Evolutionary conservation across 768 basidiomycete genomes (phyloP), one percentile per base, ranked within the genome.

Genomic region (Dentipellis fragilis): DNA sequence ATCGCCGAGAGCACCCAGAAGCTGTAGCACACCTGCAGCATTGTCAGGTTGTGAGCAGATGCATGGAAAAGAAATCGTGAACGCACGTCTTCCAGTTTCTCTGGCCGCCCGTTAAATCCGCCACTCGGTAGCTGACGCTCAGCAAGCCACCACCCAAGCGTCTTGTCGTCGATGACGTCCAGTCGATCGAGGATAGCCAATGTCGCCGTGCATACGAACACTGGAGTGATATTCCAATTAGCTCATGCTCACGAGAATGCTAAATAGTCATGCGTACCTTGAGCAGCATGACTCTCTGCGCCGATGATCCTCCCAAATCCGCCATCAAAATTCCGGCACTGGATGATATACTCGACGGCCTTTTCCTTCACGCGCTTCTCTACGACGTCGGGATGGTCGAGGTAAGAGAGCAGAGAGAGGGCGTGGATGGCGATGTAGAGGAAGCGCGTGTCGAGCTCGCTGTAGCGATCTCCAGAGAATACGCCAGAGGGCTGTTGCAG

Each of bases 61-160:
- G 29, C 5, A 17, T 23, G 22, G 39, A 45, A n/a, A 16, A 38
- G 53, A 46, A 22, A 49, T 42, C 14, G 51, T 14, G 12, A 12
- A 75, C 84, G 62, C 62, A 95, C 96, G 66, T 98, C 95, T 71
- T 93, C 91, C 36, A 98, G 74, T 71, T 99, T 99, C 67, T 99
- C 92, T 10, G 96, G 96, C n/a, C 96, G 77, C 0, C 95, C 96
- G 62, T 98, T 98, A 57, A 99, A 72, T 0, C 96, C 96, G 8
- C 96, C 96, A 63, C 80, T 92, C 0, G 93, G 87, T 11, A 96
- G 75, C 67, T 99, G 96, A 7, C 96, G 77, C 65, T 98, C 96
- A 6, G 89, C 80, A 3, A 99, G 71, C 96, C 96, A 98, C 87
- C 91, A 94, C 2, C 76, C 87, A 1, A 97, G 72, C 29, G 82